Base-by-base conservation (phyloP, 768 basidiomycete species). In the Suillus clintonianus region DNA sequence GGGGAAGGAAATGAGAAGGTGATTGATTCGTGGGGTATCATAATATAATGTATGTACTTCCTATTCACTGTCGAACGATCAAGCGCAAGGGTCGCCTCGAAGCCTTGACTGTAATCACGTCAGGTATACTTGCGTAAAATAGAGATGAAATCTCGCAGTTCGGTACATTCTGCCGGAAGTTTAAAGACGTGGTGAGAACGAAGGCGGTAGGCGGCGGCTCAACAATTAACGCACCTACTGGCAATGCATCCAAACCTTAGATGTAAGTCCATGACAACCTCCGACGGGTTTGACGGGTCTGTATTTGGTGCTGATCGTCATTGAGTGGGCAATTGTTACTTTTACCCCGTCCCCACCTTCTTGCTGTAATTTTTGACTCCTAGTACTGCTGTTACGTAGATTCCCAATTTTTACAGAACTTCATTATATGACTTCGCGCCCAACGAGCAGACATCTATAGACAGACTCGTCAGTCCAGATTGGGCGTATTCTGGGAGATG, bases 131-230 rank as follows among this genome's bases (percentile, higher is more conserved):
- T 53, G 10, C 17, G 58, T 27, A 45, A 60, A 22, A 30, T 15
- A 62, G 42, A 42, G 41, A 41, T 62, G 57, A 62, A 42, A 43
- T 62, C 43, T 15, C 27, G 59, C 17, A 11, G 10, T 61, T 59
- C 30, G 27, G 57, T 34, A 39, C 13, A 61, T 61, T 45, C n/a
- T 64, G 34, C 47, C 62, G n/a, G 45, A 62, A 37, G 14, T 27
- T 2, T 24, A 15, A 39, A 34, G 62, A 62, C n/a, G 45, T 37
- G 62, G 62, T 50, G 50, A 34, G 50, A 63, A 63, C 62, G 61
- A 62, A 42, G 41, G 15, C 5, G 3, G 37, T 51, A 53, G 30
- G 51, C 55, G 30, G 36, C 36, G 10, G 50, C 17, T 59, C 36
- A 54, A 61, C n/a, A 24, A 34, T 54, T 60, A 10, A 39, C 37